phyloP scores from a whole-genome alignment of 768 basidiomycete species.

The Pleurotus djamor region DNA sequence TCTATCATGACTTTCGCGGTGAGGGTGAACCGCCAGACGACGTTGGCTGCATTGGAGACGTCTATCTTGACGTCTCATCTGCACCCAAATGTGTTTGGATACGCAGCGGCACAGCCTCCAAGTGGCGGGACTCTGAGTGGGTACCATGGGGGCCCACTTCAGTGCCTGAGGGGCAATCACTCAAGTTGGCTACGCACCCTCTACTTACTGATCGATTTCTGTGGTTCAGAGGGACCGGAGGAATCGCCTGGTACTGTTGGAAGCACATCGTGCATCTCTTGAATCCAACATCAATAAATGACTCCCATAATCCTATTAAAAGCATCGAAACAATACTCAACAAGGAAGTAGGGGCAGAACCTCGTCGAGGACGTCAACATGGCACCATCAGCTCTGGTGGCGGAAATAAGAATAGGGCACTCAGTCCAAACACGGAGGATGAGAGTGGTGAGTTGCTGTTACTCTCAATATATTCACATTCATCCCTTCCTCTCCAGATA shows the following conservation, averaged over 20 bases:
- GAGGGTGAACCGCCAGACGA: neutral
- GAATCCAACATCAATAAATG: neutral
- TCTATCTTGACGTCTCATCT: neutral
- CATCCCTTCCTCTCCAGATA: too few species aligned
- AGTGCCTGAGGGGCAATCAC: neutral
- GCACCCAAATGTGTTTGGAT: neutral
- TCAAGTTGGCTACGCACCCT: neutral
- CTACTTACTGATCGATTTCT: neutral
- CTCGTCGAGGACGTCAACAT: too few species aligned
- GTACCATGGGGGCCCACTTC: neutral
- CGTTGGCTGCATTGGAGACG: neutral
- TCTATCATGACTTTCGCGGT: neutral
- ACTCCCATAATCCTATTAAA: neutral
- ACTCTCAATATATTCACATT: too few species aligned
- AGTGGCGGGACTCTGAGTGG: neutral
- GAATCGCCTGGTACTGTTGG: neutral
- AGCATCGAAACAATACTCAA: neutral
- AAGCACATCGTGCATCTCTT: neutral
- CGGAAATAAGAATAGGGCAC: too few species aligned
- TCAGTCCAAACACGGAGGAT: too few species aligned
- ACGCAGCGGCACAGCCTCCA: neutral
- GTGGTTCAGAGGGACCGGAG: neutral
- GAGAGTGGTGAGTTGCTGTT: too few species aligned
- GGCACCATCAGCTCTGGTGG: too few species aligned
- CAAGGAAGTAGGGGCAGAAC: too few species aligned